Base-by-base conservation (phyloP, 208 protist species). In the Blastocrithidia nonstop region DNA sequence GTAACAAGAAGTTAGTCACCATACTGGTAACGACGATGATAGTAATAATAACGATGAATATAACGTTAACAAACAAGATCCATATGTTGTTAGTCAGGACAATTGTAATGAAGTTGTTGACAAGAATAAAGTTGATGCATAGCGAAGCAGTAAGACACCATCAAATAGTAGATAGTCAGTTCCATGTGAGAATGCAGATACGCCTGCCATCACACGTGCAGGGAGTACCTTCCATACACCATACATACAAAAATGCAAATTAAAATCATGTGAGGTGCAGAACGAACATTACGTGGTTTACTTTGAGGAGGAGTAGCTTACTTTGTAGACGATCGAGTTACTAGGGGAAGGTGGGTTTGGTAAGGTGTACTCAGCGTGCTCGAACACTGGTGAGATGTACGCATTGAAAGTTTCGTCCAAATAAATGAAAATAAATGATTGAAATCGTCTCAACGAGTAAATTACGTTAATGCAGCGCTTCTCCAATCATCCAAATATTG, bases 391-490 rank as follows among this genome's bases (percentile, higher is more conserved):
- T 1, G 82, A 92, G 39, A 21, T 58, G 15, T 92, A 81, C 49
- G 82, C 82, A 11, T 51, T 92, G 8, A 92, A 92, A 37, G 72
- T 77, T n/a, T 87, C 77, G 13, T 72, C 77, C 29, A 92, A 88
- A 45, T 59, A 60, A 21, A 83, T 92, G 82, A 61, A 39, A 33
- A 75, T 86, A 21, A 67, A 50, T 20, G 82, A 92, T 41, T 88
- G 82, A 75, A 69, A 66, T 28, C 66, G 82, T 13, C 50, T 92
- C n/a, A 72, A 61, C 33, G 76, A 88, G 44, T 79, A 93, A 40
- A 77, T 93, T 28, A 76, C 67, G 0, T 57, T 89, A 7, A 87
- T 93, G 79, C 82, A 55, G 42, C 76, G 88, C 55, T 87, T 93
- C 39, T 76, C 74, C n/a, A 55, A 61, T 0, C 84, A 93, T 43